phyloP scores from a whole-genome alignment of 2,329 filamentous ascomycete genomes.

The Calcarisporium arbuscula region DNA sequence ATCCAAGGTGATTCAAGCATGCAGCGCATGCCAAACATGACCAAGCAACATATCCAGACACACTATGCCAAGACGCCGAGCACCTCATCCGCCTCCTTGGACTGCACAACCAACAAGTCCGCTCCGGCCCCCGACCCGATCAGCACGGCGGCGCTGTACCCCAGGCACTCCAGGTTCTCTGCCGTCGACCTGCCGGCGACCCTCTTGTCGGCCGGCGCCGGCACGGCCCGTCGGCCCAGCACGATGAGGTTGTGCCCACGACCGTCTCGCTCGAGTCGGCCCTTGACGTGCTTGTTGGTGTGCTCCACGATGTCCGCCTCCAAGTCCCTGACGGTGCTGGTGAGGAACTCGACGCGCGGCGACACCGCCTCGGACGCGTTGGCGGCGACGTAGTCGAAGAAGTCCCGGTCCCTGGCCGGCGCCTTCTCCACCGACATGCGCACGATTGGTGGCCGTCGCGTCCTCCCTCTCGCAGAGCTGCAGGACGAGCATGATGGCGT shows the following conservation, averaged over 20 bases:
- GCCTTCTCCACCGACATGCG: slow-evolving; percentile 18
- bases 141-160: slow-evolving; percentile 15
- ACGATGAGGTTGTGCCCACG: slow-evolving; percentile 13
- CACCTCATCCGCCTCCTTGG: too few relatives aligned
- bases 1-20: too few relatives aligned
- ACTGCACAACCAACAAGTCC: slow-evolving; percentile 20
- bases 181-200: slow-evolving; percentile 6
- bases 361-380: slow-evolving; percentile 8
- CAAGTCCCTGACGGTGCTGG: slow-evolving; percentile 10
- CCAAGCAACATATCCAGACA: too few relatives aligned
- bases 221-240: slow-evolving; percentile 15
- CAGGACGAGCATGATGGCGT: slow-evolving; percentile 72
- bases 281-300: too few relatives aligned
- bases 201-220: too few relatives aligned
- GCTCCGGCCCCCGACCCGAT: slow-evolving; percentile 15
- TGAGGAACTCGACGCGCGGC: slow-evolving; percentile 16
- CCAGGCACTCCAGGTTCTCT: slow-evolving; percentile 16
- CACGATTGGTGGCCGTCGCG: slow-evolving; percentile 70
- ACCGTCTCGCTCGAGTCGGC: too few relatives aligned
- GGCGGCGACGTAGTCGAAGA: slow-evolving; percentile 10
- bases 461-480: slow-evolving; percentile 76
- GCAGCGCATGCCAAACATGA: too few relatives aligned
- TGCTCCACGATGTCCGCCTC: slow-evolving; percentile 9
- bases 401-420: slow-evolving; percentile 4
- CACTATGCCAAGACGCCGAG: too few relatives aligned